phyloP scores from a whole-genome alignment of 768 basidiomycete genomes.

The Leccinum disarticulatum region DNA sequence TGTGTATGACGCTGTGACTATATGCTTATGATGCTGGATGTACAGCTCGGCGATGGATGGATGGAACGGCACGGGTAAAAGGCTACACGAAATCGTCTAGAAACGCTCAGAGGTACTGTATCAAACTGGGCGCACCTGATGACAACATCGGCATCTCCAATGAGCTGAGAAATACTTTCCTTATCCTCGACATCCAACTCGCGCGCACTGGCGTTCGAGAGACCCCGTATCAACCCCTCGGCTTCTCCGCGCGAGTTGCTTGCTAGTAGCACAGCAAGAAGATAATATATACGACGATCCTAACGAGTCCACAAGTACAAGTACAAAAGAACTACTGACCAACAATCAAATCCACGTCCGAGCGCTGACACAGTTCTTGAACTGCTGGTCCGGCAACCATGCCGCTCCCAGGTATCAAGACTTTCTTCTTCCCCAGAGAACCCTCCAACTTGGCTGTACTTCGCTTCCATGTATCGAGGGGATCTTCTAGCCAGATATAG shows the following conservation, averaged over 20 bases:
- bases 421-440: no score
- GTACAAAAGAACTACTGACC: conserved; percentile 50
- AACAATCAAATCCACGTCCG: conserved; percentile 68
- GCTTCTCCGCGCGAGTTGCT: conserved; percentile 70
- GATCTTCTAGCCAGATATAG: no score
- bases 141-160: conserved; percentile 73
- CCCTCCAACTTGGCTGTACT: no score
- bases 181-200: conserved; percentile 59
- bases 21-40: conserved; percentile 64
- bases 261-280: conserved; percentile 42
- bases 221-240: conserved; percentile 40
- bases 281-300: conserved; percentile 11
- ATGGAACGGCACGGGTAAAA: conserved; percentile 80
- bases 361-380: conserved; percentile 60
- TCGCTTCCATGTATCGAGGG: no score
- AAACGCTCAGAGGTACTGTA: neutral
- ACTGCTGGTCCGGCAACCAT: conserved; percentile 93
- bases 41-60: conserved; percentile 69
- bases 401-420: conserved; percentile 93
- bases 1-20: conserved; percentile 91
- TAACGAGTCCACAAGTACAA: conserved; percentile 18
- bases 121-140: conserved; percentile 66
- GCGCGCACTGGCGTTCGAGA: conserved; percentile 54
- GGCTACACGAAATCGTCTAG: conserved; percentile 39
- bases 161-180: conserved; percentile 50